Evolutionary conservation across 441 rosid genomes (phyloP), one percentile per base, ranked within the genome.

Genomic region (Erodium moschatum): DNA sequence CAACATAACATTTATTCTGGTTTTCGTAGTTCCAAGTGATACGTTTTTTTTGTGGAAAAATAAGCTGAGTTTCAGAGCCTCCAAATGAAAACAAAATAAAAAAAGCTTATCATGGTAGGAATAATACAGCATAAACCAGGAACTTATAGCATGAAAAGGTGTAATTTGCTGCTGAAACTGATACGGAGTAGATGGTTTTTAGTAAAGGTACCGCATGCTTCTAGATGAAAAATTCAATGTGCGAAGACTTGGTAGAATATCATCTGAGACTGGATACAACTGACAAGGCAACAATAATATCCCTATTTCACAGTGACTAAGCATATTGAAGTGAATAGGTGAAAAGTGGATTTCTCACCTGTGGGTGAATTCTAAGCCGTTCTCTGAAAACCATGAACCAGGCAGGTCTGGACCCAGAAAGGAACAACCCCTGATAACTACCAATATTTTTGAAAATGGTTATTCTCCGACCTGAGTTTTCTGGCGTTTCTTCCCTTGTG

Each of bases 361-460:
- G 97, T 73, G 99, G 90, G 82, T 94, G 99, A 83, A 91, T 79
- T 70, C 99, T 86, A 68, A 91, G 84, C 71, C 97, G 82, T 73
- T 90, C 97, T 77, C 99, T 88, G 74, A 91, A 85, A 69, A 90
- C 81, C 99, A 94, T 91, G 81, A 91, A 88, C 99, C 99, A 94
- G 73, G 88, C 85, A 1, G 99, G 99, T 76, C 97, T 88, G 71
- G 86, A 87, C 69, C 97, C 97, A 74, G 92, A 89, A 77, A 94
- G 97, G 75, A 94, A 94, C 74, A 94, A 82, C 6, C 99, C 99
- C 77, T 91, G 88, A 83, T 85, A 81, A 74, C 96, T 86, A 72
- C 87, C 85, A 69, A 94, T 89, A 76, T 94, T 91, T 75, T 81
- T 91, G 83, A 94, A 91, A 76, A 85, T 79, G 58, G 94, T 85